Base-by-base conservation (phyloP, 768 basidiomycete genomes). In the Phylloporus sp. region DNA sequence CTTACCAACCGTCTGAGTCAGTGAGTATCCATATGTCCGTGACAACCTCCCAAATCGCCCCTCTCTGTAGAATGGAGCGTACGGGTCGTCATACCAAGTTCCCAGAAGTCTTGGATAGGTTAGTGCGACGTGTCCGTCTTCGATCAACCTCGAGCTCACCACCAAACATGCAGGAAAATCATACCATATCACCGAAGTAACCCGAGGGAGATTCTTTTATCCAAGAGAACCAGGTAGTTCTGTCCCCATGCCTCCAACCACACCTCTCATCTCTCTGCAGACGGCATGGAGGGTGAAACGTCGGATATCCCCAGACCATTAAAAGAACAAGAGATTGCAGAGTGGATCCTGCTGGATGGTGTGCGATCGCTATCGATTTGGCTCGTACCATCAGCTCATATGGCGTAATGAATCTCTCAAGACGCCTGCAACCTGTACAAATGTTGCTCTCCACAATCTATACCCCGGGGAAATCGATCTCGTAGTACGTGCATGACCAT, bases 351-450 rank as follows among this genome's bases (percentile, higher is more conserved):
- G 21, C 69, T 96, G 6, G 88, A 90, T 49, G 89, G 88, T 14
- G 89, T 90, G 69, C 46, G 56, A 1, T 31, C 22, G 34, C 20
- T 29, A 7, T 66, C 9, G 44, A 48, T 9, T 20, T 48, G 24
- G 46, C 54, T n/a, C 27, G 36, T 49, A 38, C 17, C 32, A 32
- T 38, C 44, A 31, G 5, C 52, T 49, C 38, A 53, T 36, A 42
- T 46, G 38, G 46, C 29, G 36, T 32, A 35, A 45, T 21, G 15
- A 24, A n/a, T n/a, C n/a, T 46, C 4, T 41, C 51, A 88, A 60
- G 87, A 92, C 90, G 9, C 90, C 94, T 5, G 91, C 93, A 4
- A 88, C 94, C 11, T 96, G 94, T 62, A 75, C 89, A 3, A 96
- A 95, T 58, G 82, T 97, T 49, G 91, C 81, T 3, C 69, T 97